Conservation (phyloP, 495 filamentous ascomycete species). For the Thozetella sp. region DNA sequence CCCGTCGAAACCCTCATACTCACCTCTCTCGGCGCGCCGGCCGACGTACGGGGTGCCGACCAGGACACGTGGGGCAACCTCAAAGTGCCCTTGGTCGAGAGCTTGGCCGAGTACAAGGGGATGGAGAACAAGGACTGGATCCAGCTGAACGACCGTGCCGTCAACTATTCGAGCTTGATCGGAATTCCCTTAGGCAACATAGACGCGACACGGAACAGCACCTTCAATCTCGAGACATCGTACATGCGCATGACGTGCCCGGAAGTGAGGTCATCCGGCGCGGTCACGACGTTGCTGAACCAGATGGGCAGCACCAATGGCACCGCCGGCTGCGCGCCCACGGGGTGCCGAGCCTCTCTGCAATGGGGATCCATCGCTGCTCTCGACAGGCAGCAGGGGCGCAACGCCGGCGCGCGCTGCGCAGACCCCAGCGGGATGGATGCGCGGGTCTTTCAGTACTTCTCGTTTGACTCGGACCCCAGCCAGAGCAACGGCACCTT, state of each 20-base stretch:
- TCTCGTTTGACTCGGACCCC: background rate
- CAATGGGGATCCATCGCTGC: background rate
- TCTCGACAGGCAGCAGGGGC: background rate
- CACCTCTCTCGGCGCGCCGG: background rate
- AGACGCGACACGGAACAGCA: background rate
- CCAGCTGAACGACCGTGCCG: background rate
- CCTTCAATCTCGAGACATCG: background rate
- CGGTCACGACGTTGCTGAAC: background rate
- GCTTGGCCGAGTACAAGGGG: background rate
- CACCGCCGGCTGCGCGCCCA: background rate
- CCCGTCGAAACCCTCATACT: background rate
- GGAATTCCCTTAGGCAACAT: background rate
- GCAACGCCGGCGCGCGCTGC: background rate
- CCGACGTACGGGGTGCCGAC: background rate
- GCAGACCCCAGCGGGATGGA: background rate
- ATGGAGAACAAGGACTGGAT: background rate
- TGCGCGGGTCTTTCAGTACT: background rate
- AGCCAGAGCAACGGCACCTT: background rate
- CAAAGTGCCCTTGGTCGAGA: background rate
- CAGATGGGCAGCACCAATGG: background rate
- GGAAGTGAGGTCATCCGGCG: background rate
- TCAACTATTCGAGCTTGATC: background rate
- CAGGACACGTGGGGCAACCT: slow-evolving; percentile 2
- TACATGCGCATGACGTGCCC: background rate
- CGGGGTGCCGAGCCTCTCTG: background rate